Evolutionary conservation across 2,329 filamentous ascomycete species (phyloP).

Genomic region (Fusarium hostae): DNA sequence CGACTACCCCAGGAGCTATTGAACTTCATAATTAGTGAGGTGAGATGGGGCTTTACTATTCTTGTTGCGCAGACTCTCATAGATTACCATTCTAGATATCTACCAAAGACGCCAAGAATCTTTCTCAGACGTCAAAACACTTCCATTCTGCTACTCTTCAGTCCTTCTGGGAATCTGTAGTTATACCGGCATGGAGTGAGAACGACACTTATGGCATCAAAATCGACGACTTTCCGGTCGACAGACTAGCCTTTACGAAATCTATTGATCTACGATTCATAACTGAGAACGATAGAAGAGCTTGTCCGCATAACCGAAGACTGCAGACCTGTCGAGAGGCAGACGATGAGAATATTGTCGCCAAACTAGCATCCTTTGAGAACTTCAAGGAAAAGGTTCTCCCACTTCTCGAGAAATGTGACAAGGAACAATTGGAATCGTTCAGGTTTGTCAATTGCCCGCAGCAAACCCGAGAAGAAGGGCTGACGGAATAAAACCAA

Average conservation of each 20-base stretch:
- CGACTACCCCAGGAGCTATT: not conserved
- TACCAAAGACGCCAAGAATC: not conserved
- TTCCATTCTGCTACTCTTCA: not conserved
- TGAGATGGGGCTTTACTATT: not conserved
- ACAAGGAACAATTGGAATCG: not conserved
- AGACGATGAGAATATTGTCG: not conserved
- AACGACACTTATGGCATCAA: not conserved
- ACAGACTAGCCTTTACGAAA: rapidly evolving
- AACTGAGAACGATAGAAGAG: too few species aligned
- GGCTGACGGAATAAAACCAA: not conserved
- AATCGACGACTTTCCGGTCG: not conserved
- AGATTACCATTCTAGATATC: not conserved
- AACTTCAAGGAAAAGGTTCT: not conserved
- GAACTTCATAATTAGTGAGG: not conserved
- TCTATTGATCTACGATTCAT: not conserved
- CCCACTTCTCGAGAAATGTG: not conserved
- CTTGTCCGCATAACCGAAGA: not conserved
- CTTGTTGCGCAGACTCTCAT: not conserved
- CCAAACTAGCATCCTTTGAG: not conserved
- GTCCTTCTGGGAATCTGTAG: not conserved
- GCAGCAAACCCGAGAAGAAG: not conserved
- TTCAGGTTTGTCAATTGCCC: not conserved
- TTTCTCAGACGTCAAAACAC: not conserved
- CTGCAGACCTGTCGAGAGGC: not conserved
- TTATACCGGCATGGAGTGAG: not conserved